Percentiles rank a stretch among this genome's conserved stretches.
These are phyloP conservation scores for Strobilomyces confusus DNA, from an alignment of 768 basidiomycete species.

Conservation along the genomic window DNA sequence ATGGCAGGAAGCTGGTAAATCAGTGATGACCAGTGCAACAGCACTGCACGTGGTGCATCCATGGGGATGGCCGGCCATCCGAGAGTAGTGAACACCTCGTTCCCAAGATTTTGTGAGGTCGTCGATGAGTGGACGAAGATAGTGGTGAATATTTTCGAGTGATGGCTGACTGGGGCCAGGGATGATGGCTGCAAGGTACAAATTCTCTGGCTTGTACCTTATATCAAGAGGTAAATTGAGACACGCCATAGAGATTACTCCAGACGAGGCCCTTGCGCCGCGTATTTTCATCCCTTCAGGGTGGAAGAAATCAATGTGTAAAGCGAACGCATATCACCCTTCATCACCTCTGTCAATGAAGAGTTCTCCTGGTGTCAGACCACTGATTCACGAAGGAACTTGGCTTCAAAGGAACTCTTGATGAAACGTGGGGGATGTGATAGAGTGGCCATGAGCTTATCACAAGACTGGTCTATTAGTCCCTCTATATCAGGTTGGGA, in stretches of 20 bases:
- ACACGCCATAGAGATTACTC: not conserved
- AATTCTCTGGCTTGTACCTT: not conserved
- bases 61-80: slow-evolving; percentile 9
- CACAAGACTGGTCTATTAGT: not conserved
- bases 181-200: not conserved
- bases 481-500: not conserved
- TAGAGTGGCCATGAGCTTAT: not conserved
- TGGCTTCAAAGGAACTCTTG: not conserved
- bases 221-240: not conserved
- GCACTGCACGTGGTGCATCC: slow-evolving; percentile 25
- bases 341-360: not conserved
- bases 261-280: not conserved
- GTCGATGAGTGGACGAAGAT: slow-evolving; percentile 32
- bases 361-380: not conserved
- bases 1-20: slow-evolving; percentile 34
- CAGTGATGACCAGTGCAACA: slow-evolving; percentile 30
- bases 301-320: not conserved
- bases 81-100: slow-evolving; percentile 23
- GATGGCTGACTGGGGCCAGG: not conserved
- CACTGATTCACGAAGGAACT: not conserved
- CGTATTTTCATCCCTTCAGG: not conserved
- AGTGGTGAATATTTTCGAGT: slow-evolving; percentile 9
- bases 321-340: not conserved
- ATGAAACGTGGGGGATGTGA: not conserved
- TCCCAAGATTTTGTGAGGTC: slow-evolving; percentile 32